Evolutionary conservation across 2,329 filamentous ascomycete genomes (phyloP), one percentile per base, ranked within the genome.

Genomic region (Chrysosporium keratinophilum): DNA sequence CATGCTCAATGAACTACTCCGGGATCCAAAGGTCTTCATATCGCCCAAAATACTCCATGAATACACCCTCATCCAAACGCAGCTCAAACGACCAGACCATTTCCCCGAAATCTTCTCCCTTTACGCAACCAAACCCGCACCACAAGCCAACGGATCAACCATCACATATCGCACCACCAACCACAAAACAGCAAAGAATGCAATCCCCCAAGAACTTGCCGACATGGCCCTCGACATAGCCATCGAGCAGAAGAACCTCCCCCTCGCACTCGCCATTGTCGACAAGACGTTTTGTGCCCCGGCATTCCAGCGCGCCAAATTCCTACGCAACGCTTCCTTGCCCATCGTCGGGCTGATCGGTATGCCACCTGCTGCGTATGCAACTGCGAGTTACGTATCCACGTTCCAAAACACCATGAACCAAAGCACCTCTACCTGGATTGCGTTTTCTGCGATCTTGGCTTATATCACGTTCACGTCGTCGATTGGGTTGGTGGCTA

Each of bases 391-490:
- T 1, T 84, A 83, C 65, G 75, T 87, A 28, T 78, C 84, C 1
- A 69, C 74, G 10, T 75, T 83, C 58, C 87, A 91, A 66, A 78
- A 79, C 53, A 83, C 83, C n/a, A 88, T 95, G 79, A 87, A 94
- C 60, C 74, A 83, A 0, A 74, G 73, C 28, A 81, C 80, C 34
- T 88, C 89, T 9, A 94, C 88, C 1, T 80, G 80, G 10, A 81
- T 94, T 56, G 84, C 86, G 3, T 88, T 95, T 65, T 80, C 80
- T 0, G 90, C 87, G 11, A 85, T 93, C 48, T 73, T 91, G 57
- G 86, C 88, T 5, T 98, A 97, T 67, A 77, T 94, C 41, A 79
- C 82, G 17, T 87, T 88, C 58, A 89, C 89, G 3, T 83, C 81
- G 3, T 88, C 84, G 9, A 80, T 97, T 51, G 93, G 91, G 2